Conservation (phyloP, 768 basidiomycete species). For the Leccinum subtestaceum region DNA sequence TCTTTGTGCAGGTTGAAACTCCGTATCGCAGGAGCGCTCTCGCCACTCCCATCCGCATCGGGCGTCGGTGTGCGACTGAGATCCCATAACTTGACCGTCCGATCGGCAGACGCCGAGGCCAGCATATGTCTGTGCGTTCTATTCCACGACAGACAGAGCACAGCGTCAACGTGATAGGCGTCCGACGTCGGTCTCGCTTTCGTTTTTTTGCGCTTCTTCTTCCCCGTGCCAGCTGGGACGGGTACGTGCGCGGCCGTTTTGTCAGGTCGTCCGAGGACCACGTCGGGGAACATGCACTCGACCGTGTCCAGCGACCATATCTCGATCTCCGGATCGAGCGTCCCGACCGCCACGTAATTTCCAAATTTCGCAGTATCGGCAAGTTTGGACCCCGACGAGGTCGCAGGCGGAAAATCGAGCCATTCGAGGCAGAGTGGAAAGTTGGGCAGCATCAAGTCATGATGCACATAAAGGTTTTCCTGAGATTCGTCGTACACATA, state of each 20-base stretch:
- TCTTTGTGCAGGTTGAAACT: constrained; percentile 87
- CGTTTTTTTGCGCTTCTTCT: constrained; percentile 91
- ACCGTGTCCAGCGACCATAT: constrained; percentile 96
- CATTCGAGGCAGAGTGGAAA: constrained; percentile 99
- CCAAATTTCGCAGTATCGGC: constrained; percentile 47
- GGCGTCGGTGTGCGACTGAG: constrained; percentile 63
- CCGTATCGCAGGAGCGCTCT: constrained; percentile 59
- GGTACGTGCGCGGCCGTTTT: constrained; percentile 78
- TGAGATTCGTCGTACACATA: constrained; percentile 93
- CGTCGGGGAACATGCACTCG: constrained; percentile 91
- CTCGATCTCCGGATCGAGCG: constrained; percentile 96
- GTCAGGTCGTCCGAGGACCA: constrained; percentile 88
- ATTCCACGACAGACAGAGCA: constrained; percentile 94
- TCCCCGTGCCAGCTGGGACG: constrained; percentile 82
- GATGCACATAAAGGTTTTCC: constrained; percentile 93
- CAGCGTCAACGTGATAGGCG: constrained; percentile 88
- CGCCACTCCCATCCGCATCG: constrained; percentile 44
- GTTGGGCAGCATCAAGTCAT: constrained; percentile 96
- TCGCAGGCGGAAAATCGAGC: constrained; percentile 89
- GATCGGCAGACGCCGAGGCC: constrained; percentile 89
- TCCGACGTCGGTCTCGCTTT: constrained; percentile 61
- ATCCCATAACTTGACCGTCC: constrained; percentile 98
- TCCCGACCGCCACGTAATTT: constrained; percentile 95
- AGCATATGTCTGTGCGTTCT: constrained; percentile 83
- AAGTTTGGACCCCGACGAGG: constrained; percentile 39